Evolutionary conservation across 441 rosid genomes (phyloP).

Genomic region (Gossypium davidsonii): DNA sequence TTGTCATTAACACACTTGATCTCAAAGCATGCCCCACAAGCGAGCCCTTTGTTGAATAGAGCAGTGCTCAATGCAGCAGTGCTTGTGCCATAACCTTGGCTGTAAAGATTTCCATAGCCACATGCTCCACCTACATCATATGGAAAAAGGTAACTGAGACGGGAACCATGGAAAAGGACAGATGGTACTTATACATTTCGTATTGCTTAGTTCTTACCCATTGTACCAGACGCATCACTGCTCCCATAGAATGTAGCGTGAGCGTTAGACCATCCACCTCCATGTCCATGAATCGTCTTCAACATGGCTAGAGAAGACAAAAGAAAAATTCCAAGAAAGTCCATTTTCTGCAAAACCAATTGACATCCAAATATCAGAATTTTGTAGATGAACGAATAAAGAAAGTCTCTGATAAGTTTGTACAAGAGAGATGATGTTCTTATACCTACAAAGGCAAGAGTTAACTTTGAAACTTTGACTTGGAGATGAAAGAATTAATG

Average conservation of each 20-base stretch:
- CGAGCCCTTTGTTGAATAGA: slow-evolving; percentile 56
- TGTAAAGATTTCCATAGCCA: slow-evolving; percentile 57
- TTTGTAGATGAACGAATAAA: background rate
- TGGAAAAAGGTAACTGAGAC: background rate
- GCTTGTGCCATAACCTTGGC: slow-evolving; percentile 58
- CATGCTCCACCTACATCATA: slow-evolving; percentile 55
- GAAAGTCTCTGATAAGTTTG: background rate
- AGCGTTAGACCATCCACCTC: slow-evolving; percentile 44
- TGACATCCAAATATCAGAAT: background rate
- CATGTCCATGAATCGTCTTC: slow-evolving; percentile 28
- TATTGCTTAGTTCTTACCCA: slow-evolving; percentile 37
- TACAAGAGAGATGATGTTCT: slow-evolving; percentile 9
- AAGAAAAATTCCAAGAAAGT: slow-evolving; percentile 22
- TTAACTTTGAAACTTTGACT: slow-evolving; percentile 6
- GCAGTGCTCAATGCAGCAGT: slow-evolving; percentile 70
- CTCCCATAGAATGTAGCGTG: slow-evolving; percentile 71
- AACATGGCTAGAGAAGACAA: slow-evolving; percentile 29
- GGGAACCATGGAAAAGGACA: background rate
- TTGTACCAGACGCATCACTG: slow-evolving; percentile 60
- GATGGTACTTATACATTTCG: background rate
- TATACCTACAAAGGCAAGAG: slow-evolving; percentile 7
- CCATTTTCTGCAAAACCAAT: slow-evolving; percentile 30
- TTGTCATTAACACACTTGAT: slow-evolving; percentile 46
- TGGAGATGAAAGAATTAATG: background rate
- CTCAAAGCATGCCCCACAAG: slow-evolving; percentile 57